Base-by-base conservation (phyloP, 441 rosid species). In the Gossypium trilobum region DNA sequence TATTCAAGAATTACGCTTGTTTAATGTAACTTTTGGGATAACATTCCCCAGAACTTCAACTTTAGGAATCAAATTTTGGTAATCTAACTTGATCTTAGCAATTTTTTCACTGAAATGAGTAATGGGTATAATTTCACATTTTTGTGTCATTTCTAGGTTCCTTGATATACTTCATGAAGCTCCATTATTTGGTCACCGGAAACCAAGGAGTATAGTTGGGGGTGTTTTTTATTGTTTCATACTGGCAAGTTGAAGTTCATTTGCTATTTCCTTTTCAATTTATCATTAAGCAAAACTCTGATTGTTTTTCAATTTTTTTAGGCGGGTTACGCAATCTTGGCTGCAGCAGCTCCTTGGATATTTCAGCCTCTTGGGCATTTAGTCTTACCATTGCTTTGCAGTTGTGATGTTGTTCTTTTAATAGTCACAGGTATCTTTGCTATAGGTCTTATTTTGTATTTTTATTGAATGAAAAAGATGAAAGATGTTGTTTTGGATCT, bases 281-380 rank as follows among this genome's bases (percentile, higher is more conserved):
- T 50, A 55, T 55, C 31, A 27, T 63, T 55, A 27, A 57, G 1
- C 65, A 71, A 55, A 36, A 42, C 61, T 71, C 50, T 73, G 68
- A 62, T 70, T 25, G 13, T 46, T 50, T 73, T 68, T 66, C 14
- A 3, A 22, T 8, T 16, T 79, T 78, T 36, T 64, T 83, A 93
- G 98, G 89, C 87, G 77, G 96, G 90, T 73, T 93, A 91, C 84
- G 91, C 89, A 72, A 80, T 84, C 73, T 73, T 88, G 80, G 96
- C 89, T 61, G 91, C 87, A 11, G 88, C 75, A 68, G 87, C 95
- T 78, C 88, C 96, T 54, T 54, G 58, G 82, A 81, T 93, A 20
- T 87, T 93, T 75, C 77, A 55, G 50, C 75, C 80, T 19, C 77
- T 87, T 4, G 36, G 16, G 31, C n/a, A 66, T 1, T 80, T 83